These are phyloP conservation scores for Calonectria hongkongensis DNA, from an alignment of 2,329 filamentous ascomycete species.

Conservation along the genomic window DNA sequence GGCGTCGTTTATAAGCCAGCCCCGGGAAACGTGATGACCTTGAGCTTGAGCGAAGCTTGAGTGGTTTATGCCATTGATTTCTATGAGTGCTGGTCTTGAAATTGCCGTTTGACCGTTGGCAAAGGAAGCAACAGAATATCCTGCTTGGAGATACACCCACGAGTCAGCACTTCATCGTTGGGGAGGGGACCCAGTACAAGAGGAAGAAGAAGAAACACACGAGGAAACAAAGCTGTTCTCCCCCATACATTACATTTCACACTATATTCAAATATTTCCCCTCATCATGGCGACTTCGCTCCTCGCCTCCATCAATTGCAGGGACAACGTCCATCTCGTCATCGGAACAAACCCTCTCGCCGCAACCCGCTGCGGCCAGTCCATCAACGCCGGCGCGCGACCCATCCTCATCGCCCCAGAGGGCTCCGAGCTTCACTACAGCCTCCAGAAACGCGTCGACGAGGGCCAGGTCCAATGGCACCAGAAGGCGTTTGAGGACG, in stretches of 20 bases:
- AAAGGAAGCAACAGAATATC: background rate
- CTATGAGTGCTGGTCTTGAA: background rate
- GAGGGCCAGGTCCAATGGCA: conserved; percentile 80
- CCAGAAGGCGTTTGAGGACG: conserved; percentile 79
- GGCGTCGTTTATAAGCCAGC: conserved; percentile 42
- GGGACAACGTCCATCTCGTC: conserved; percentile 86
- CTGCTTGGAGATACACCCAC: background rate
- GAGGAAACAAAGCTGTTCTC: conserved; percentile 24
- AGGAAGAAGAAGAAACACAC: background rate
- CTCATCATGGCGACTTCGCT: conserved; percentile 66
- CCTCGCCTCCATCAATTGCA: conserved; percentile 83
- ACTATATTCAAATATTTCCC: background rate
- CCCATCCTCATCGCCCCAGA: conserved; percentile 87
- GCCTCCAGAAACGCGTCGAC: conserved; percentile 78
- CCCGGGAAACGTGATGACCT: conserved; percentile 1
- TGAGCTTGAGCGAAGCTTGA: background rate
- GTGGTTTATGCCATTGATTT: conserved; percentile 26
- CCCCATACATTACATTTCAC: background rate
- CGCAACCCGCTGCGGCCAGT: conserved; percentile 87
- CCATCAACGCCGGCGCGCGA: conserved; percentile 86
- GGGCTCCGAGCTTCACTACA: conserved; percentile 74
- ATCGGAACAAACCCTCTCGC: conserved; percentile 91
- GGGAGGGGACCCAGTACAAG: background rate
- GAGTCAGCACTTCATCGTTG: background rate
- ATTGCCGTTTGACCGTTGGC: background rate